A percentile compares a stretch with the other conserved stretches of the same genome.
Conservation (phyloP, 495 filamentous ascomycete species). For the Tricharina praecox region DNA sequence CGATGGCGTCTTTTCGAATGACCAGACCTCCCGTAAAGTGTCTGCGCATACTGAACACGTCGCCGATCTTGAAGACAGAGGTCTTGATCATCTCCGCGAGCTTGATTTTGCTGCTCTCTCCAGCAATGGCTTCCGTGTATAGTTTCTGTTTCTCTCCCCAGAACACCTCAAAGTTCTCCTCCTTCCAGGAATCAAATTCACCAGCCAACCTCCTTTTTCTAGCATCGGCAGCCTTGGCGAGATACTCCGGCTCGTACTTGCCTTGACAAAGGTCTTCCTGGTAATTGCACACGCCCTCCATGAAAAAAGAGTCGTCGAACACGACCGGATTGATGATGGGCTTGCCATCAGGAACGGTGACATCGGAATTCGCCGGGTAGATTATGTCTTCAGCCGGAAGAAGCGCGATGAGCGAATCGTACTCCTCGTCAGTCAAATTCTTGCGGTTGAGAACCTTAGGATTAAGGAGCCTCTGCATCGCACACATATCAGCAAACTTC, state of each 20-base stretch:
- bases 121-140: slow-evolving; percentile 25
- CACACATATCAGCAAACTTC: too few species aligned
- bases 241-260: slow-evolving; percentile 9
- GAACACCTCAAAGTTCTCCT: slow-evolving; percentile 45
- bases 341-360: slow-evolving; percentile 11
- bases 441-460: neutral
- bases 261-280: slow-evolving; percentile 8
- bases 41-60: slow-evolving; percentile 30
- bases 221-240: slow-evolving; percentile 15
- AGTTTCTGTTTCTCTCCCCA: slow-evolving; percentile 51
- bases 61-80: slow-evolving; percentile 34
- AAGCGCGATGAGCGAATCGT: neutral
- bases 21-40: slow-evolving; percentile 5
- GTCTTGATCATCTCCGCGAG: slow-evolving; percentile 32
- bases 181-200: slow-evolving; percentile 53
- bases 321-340: slow-evolving; percentile 10
- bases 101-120: slow-evolving; percentile 33
- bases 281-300: slow-evolving; percentile 10
- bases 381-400: slow-evolving; percentile 18
- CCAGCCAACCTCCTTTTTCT: slow-evolving; percentile 38
- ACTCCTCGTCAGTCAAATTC: neutral
- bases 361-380: slow-evolving; percentile 9
- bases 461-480: slow-evolving; percentile 7
- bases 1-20: slow-evolving; percentile 4
- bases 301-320: slow-evolving; percentile 11